Conservation (phyloP, 331 rosid species). For the Rosa hybrid region DNA sequence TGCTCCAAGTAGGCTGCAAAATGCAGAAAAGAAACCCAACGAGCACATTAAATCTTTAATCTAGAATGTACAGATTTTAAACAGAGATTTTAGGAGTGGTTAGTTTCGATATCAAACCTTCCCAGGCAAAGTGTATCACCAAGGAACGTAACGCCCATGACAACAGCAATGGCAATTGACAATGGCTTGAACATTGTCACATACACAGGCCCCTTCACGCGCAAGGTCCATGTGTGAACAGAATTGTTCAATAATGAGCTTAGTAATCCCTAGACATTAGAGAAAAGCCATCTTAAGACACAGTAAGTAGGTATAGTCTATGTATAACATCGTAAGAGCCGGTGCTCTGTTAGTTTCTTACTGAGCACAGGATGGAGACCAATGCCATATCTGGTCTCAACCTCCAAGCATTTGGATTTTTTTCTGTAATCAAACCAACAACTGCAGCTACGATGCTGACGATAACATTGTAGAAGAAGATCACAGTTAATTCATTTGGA, state of each 20-base stretch:
- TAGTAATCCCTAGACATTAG: conserved; percentile 60
- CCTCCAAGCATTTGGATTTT: conserved; percentile 75
- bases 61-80: background rate
- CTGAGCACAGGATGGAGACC: conserved; percentile 79
- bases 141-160: conserved; percentile 73
- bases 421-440: conserved; percentile 58
- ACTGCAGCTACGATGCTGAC: conserved; percentile 66
- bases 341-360: conserved; percentile 38
- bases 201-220: conserved; percentile 74
- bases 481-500: conserved; percentile 76
- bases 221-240: conserved; percentile 65
- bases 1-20: conserved; percentile 80
- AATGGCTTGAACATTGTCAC: conserved; percentile 92
- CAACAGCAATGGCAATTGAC: conserved; percentile 71
- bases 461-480: conserved; percentile 76
- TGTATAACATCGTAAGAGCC: background rate
- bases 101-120: conserved; percentile 47
- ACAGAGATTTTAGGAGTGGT: background rate
- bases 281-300: background rate
- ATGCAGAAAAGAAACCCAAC: background rate
- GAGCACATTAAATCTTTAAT: conserved; percentile 5
- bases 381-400: conserved; percentile 48
- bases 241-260: conserved; percentile 76
- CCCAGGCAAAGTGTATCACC: conserved; percentile 76
- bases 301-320: background rate